Base-by-base conservation (phyloP, 2,329 filamentous ascomycete species). In the Penicillium janthinellum region DNA sequence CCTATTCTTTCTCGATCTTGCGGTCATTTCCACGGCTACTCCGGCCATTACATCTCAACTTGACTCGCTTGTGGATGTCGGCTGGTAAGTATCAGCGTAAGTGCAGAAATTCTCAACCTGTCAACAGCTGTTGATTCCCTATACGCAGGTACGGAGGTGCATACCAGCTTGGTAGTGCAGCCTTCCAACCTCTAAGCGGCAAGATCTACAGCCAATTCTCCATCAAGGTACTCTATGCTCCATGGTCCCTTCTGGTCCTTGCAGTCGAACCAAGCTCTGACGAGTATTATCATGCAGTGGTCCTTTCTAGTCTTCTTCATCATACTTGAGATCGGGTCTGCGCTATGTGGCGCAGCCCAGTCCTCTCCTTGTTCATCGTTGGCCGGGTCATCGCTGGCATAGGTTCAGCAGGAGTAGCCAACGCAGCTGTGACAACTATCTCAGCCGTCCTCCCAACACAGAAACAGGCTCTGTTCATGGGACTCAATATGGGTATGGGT, bases 271-370 rank as follows among this genome's bases (percentile, higher is more conserved):
- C 7, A 31, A 10, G 8, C 31, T 31, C 51, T 50, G 5, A 58
- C 41, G 20, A 58, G 42, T 20, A 10, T 57, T n/a, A 56, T 4
- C 38, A 14, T 42, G 5, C 55, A 77, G 63, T 73, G 68, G 69
- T 68, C 67, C 4, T 74, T 73, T 52, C 56, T 76, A 5, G 58
- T 57, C 8, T 70, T 70, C 53, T 64, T 77, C 12, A 20, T 67
- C 10, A 62, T 77, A 51, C 77, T 76, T 54, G 67, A 73, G 44
- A 17, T 75, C 28, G 70, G 69, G 4, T 70, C 68, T 51, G 58
- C 63, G 11, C 57, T 71, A 10, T 71, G 65, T 35, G 68, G 60
- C 39, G 67, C 61, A 12, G 66, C 70, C 5, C 59, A 63, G 20
- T 70, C 66, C 4, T 72, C 67, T 8, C 25, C 58, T 15, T 70